Conservation (phyloP, 2,329 filamentous ascomycete genomes). For the Venturia carpophila region DNA sequence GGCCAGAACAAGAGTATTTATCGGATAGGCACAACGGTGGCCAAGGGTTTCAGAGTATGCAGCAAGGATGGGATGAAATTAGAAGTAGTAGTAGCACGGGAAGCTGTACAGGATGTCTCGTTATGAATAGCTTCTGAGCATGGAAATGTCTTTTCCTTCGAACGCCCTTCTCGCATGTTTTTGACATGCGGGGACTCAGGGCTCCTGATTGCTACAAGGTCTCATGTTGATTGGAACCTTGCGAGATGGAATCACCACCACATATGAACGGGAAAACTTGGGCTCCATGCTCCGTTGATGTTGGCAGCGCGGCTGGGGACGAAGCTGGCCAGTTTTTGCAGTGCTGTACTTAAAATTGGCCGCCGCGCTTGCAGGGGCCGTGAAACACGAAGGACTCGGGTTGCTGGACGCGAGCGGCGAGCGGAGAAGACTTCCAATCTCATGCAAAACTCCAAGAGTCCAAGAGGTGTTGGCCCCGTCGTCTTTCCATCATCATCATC, state of each 20-base stretch:
- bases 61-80: background rate
- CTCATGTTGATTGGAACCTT: background rate
- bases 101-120: background rate
- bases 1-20: background rate
- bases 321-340: background rate
- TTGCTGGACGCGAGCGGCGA: background rate
- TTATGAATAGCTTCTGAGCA: background rate
- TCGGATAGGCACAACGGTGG: background rate
- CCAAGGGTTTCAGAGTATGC: background rate
- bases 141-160: background rate
- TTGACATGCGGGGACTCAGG: background rate
- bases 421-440: background rate
- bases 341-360: background rate
- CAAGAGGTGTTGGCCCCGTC: background rate
- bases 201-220: background rate
- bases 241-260: background rate
- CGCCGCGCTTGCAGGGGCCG: background rate
- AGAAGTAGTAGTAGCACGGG: background rate
- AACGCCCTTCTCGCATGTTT: background rate
- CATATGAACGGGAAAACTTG: conserved; percentile 2
- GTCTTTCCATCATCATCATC: no score
- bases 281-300: background rate
- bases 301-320: background rate
- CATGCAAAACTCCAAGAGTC: no score
- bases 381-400: background rate